Evolutionary conservation across 495 filamentous ascomycete species (phyloP).

Genomic region (Trypethelium eluteriae): DNA sequence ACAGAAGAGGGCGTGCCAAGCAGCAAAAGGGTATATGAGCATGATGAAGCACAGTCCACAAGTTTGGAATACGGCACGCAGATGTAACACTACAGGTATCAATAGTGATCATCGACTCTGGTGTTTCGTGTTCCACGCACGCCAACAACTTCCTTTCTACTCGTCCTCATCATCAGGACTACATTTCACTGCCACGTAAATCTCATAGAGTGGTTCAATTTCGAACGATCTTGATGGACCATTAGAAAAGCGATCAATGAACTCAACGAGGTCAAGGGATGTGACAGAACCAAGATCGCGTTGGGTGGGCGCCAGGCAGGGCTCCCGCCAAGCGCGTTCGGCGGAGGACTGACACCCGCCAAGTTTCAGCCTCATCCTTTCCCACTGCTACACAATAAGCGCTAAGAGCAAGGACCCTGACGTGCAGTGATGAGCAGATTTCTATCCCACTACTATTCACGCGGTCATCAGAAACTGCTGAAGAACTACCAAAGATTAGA

Average conservation of each 20-base stretch:
- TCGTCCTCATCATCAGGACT: background rate
- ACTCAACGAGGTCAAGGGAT: background rate
- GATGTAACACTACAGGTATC: background rate
- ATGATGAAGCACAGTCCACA: constrained; percentile 12
- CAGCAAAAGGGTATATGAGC: constrained; percentile 8
- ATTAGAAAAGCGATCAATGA: no score
- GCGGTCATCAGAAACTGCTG: no score
- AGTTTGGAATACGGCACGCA: background rate
- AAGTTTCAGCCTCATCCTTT: background rate
- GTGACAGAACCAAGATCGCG: background rate
- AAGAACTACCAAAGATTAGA: no score
- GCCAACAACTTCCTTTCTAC: background rate
- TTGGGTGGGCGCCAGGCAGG: no score
- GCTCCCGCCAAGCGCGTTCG: no score
- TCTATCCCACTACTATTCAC: no score
- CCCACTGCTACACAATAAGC: no score
- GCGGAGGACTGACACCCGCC: background rate
- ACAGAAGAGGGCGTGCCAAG: background rate
- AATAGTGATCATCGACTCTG: background rate
- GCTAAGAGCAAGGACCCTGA: no score
- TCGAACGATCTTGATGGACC: no score
- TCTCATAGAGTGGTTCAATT: background rate
- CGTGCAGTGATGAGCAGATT: no score
- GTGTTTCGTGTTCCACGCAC: background rate
- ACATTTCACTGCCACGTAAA: background rate